Evolutionary conservation across 805 yeast genomes (phyloP), one percentile per base, ranked within the genome.

Genomic region (Metschnikowia cubensis): DNA sequence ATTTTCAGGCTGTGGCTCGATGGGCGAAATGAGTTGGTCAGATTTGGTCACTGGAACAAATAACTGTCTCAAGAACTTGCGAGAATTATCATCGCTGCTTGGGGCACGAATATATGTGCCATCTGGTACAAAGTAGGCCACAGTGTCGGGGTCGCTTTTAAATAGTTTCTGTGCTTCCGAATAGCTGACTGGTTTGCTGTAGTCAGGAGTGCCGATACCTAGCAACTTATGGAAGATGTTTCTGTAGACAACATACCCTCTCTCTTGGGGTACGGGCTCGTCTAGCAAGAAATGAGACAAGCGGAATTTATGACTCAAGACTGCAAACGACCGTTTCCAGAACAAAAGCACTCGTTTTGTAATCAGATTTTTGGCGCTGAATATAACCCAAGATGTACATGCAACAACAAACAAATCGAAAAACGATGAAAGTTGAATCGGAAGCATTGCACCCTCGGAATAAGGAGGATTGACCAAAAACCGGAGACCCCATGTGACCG

Each of bases 21-120:
- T 32, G 1, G 55, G 55, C 4, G 71, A 37, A 86, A 65, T 13
- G 86, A 74, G 55, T 45, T 78, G 73, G 63, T 91, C 96, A 56
- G 83, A 85, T 57, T 82, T 84, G 0, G 96, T 87, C 2, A 92
- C 97, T 0, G 89, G 81, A 0, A 87, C 85, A 69, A 94, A 94
- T 50, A 90, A 68, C 42, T 80, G 77, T 57, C 80, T 81, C 32
- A 84, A 79, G 55, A 75, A 82, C 43, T 77, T 78, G 50, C 89
- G 71, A 0, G 92, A 81, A 18, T 85, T 83, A 14, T 83, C 84
- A 62, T 91, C 97, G 55, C 80, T 80, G 51, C 82, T 85, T 0
- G 99, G 99, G 1, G 90, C 99, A 50, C 98, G 80, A 33, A 91
- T 81, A 59, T 80, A 85, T 42, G 74, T 71, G 3, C 99, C 99